Conservation (phyloP, 345 rosid species). For the Eucalyptus regnans region DNA sequence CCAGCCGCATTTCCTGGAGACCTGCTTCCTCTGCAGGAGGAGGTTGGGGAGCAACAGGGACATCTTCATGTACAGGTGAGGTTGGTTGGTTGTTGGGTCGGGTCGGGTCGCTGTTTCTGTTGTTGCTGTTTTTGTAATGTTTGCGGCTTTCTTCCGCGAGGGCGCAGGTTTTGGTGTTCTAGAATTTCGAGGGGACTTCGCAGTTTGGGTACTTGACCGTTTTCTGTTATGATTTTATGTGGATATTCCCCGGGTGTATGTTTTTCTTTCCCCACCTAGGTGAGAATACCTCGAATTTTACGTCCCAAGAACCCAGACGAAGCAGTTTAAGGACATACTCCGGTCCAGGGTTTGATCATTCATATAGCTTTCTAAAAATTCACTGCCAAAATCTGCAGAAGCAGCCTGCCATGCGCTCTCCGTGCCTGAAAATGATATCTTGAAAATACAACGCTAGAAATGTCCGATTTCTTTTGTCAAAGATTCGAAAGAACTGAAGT, state of each 20-base stretch:
- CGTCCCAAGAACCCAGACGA: too few relatives aligned
- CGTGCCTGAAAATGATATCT: not conserved
- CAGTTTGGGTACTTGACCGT: not conserved
- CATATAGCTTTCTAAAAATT: not conserved
- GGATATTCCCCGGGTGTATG: not conserved
- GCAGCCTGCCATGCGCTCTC: not conserved
- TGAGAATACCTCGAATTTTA: too few relatives aligned
- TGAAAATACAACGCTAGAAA: not conserved
- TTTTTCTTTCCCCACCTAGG: too few relatives aligned
- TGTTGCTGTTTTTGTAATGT: not conserved
- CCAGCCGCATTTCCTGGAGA: conserved; percentile 54
- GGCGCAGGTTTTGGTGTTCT: not conserved
- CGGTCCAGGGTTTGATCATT: not conserved
- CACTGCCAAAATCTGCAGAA: not conserved
- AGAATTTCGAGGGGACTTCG: not conserved
- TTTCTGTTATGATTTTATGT: not conserved
- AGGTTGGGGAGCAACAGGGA: conserved; percentile 61
- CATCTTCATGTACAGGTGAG: conserved; percentile 75
- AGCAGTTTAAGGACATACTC: too few relatives aligned
- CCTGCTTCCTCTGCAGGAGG: conserved; percentile 69
- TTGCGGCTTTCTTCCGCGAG: not conserved
- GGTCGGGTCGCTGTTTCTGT: not conserved
- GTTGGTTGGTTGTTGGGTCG: not conserved
- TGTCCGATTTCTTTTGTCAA: not conserved
- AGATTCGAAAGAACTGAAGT: not conserved